These are phyloP conservation scores for Fragosphaeria purpurea DNA, from an alignment of 2,329 filamentous ascomycete genomes.

Conservation along the genomic window DNA sequence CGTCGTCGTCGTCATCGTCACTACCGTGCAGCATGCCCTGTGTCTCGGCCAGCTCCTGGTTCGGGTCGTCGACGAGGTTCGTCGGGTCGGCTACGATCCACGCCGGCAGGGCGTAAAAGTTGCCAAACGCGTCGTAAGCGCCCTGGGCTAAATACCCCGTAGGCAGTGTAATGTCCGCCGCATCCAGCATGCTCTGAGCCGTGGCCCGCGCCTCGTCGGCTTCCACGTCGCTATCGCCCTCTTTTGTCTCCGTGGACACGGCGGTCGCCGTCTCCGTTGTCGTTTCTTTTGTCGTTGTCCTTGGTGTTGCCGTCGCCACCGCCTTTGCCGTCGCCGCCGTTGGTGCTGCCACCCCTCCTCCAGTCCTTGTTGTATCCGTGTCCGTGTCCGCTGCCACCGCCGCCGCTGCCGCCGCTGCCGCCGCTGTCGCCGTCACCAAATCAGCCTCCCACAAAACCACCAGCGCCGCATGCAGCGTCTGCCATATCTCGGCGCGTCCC, in stretches of 20 bases:
- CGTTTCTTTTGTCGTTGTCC: background rate
- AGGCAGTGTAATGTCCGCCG: conserved; percentile 64
- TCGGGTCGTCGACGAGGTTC: conserved; percentile 33
- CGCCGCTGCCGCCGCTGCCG: background rate
- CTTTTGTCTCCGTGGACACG: background rate
- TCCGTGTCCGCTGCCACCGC: conserved; percentile 6
- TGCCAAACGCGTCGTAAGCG: conserved; percentile 61
- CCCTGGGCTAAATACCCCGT: conserved; percentile 63
- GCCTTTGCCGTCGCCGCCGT: background rate
- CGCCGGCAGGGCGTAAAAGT: conserved; percentile 58
- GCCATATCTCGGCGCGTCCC: conserved; percentile 71
- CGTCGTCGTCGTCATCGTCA: conserved; percentile 6
- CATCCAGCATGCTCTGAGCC: conserved; percentile 72
- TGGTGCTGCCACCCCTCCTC: no score
- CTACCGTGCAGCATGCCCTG: conserved; percentile 13
- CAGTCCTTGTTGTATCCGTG: background rate
- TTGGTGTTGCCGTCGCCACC: background rate
- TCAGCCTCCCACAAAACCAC: conserved; percentile 53
- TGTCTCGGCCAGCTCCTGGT: conserved; percentile 17
- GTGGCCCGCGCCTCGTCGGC: conserved; percentile 41
- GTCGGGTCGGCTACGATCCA: conserved; percentile 59
- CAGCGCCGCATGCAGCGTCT: conserved; percentile 57
- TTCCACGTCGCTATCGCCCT: conserved; percentile 27
- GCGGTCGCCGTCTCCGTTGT: background rate
- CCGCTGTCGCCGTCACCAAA: background rate